A percentile compares a stretch with the other conserved stretches of the same genome.
phyloP scores from a whole-genome alignment of 2,329 filamentous ascomycete genomes.

The Clarireedia hainanense region DNA sequence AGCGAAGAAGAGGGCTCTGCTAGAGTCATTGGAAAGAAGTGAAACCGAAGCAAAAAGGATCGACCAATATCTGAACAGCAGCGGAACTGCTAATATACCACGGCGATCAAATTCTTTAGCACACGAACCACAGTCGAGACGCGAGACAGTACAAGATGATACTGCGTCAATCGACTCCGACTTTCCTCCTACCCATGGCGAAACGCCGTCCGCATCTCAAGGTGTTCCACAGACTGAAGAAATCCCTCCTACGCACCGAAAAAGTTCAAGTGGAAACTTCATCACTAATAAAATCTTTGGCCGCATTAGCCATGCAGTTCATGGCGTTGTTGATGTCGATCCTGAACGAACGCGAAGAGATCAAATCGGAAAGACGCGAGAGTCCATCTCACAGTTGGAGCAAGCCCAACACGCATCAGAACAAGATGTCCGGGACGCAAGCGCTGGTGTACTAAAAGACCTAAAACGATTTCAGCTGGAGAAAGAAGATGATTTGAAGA shows the following conservation, averaged over 20 bases:
- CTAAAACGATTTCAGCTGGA: slow-evolving; percentile 87
- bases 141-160: slow-evolving; percentile 60
- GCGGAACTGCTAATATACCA: slow-evolving; percentile 53
- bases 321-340: slow-evolving; percentile 93
- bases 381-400: slow-evolving; percentile 78
- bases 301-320: slow-evolving; percentile 87
- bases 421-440: slow-evolving; percentile 89
- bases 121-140: slow-evolving; percentile 38
- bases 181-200: slow-evolving; percentile 83
- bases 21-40: slow-evolving; percentile 87
- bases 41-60: slow-evolving; percentile 89
- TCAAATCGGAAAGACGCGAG: slow-evolving; percentile 89
- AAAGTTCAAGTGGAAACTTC: slow-evolving; percentile 77
- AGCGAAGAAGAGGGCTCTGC: slow-evolving; percentile 70
- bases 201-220: slow-evolving; percentile 68
- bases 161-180: slow-evolving; percentile 91
- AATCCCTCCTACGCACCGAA: slow-evolving; percentile 55
- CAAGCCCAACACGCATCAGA: slow-evolving; percentile 84
- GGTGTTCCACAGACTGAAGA: slow-evolving; percentile 50
- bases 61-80: slow-evolving; percentile 80
- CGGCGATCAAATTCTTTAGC: slow-evolving; percentile 58
- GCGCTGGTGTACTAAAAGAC: slow-evolving; percentile 78
- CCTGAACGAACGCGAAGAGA: slow-evolving; percentile 88
- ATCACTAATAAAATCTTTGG: slow-evolving; percentile 93
- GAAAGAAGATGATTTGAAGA: slow-evolving; percentile 87